Evolutionary conservation across 768 basidiomycete genomes (phyloP), one percentile per base, ranked within the genome.

Genomic region (Tricholoma flavovirens): DNA sequence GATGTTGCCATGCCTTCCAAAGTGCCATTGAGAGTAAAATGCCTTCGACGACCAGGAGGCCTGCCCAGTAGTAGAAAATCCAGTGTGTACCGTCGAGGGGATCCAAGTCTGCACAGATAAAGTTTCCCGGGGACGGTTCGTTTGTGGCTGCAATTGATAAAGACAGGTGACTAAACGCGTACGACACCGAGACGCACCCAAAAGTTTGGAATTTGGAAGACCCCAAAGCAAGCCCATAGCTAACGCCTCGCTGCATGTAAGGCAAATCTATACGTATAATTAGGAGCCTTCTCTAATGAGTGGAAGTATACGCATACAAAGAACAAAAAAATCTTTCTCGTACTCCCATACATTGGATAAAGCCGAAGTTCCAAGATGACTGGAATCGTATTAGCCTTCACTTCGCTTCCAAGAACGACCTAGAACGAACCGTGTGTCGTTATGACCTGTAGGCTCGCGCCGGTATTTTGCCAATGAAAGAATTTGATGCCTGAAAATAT

Each of bases 381-480:
- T 70, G 32, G 36, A 45, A 33, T 53, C 17, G n/a, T 17, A 22
- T 49, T 26, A 49, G 46, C 15, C 2, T 10, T 30, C 15, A 9
- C 15, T 30, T 29, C 26, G n/a, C 15, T 17, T 9, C 26, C 11
- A 38, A 26, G n/a, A n/a, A n/a, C 7, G 15, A 8, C 11, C 4
- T 32, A 42, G 12, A 38, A 14, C 46, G 11, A 42, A 49, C 72
- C 54, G 50, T 74, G 72, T 6, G 71, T 71, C 4, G 70, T 72
- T 56, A 73, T 65, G 14, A 69, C 64, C 55, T 73, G 71, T 22
- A 74, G 42, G 51, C 60, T 64, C 40, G 68, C 69, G 11, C 72
- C 71, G n/a, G 67, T 64, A 54, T 73, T 68, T 64, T 73, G 69
- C 71, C 70, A 73, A 52, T 67, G 69, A 49, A 74, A 74, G 58